phyloP scores from a whole-genome alignment of 2,329 filamentous ascomycete genomes.

The Fusarium sp. region DNA sequence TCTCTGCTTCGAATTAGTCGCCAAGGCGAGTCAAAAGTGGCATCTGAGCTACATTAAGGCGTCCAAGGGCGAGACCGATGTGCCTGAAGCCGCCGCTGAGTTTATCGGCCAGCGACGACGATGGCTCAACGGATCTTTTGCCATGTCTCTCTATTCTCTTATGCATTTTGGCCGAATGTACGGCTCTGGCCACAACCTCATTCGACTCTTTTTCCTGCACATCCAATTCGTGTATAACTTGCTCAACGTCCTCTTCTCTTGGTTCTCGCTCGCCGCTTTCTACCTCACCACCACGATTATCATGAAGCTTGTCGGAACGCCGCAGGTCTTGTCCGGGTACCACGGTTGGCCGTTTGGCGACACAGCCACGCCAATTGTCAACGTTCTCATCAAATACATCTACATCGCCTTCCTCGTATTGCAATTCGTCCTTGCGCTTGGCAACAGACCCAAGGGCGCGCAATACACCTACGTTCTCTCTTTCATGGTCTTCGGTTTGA shows the following conservation, averaged over 20 bases:
- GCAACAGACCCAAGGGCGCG: conserved; percentile 41
- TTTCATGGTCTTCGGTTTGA: conserved; percentile 41
- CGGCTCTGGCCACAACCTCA: conserved; percentile 37
- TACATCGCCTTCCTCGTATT: conserved; percentile 41
- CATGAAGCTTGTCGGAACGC: conserved; percentile 41
- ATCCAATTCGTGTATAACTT: conserved; percentile 43
- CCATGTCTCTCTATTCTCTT: conserved; percentile 42
- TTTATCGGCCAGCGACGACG: conserved; percentile 42
- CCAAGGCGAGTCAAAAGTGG: conserved; percentile 43
- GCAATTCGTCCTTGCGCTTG: conserved; percentile 41
- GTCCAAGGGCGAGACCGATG: conserved; percentile 43
- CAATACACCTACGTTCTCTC: conserved; percentile 43
- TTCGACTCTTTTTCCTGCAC: conserved; percentile 42
- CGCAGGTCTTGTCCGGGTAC: conserved; percentile 28
- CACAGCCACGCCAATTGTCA: conserved; percentile 38
- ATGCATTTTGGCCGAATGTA: conserved; percentile 43
- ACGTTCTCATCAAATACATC: conserved; percentile 40
- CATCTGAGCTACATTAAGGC: conserved; percentile 44
- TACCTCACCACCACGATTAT: conserved; percentile 42
- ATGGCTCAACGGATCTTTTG: conserved; percentile 43
- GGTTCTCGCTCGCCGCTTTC: conserved; percentile 40
- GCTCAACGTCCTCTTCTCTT: conserved; percentile 40
- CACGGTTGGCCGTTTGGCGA: conserved; percentile 43
- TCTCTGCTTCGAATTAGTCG: conserved; percentile 43
- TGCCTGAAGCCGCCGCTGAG: conserved; percentile 40